Evolutionary conservation across 495 filamentous ascomycete genomes (phyloP), one percentile per base, ranked within the genome.

Genomic region (Bryoglossum gracile): DNA sequence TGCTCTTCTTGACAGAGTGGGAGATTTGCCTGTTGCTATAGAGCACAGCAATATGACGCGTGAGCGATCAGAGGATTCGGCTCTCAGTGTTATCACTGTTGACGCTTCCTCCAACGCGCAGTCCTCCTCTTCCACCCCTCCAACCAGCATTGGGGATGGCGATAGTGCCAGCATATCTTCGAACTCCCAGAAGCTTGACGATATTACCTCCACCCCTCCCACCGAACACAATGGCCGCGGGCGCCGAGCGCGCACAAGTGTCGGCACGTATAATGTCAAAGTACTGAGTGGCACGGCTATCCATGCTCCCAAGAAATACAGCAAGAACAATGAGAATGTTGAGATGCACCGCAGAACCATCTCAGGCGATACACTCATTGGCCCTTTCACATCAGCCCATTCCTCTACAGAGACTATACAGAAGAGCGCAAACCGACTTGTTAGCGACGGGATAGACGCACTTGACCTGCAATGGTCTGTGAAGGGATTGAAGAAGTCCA

Each of bases 241-340:
- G 42, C 68, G 71, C 48, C 66, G 76, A 37, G 61, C 66, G 18
- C 68, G 73, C 32, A 53, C 65, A 1, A 72, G 68, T 39, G 50
- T 71, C 8, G 68, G 68, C 3, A 68, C 76, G 18, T 81, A 80
- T 62, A 81, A 81, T 46, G 61, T 80, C 22, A 66, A 72, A 24
- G 65, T 73, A 34, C 60, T 81, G 6, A 66, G 61, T 22, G 72
- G 74, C 13, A 76, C 70, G 14, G 65, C 64, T 13, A 56, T 58
- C 28, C 68, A 73, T 46, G 68, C 51, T 57, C 51, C 63, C 63
- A 57, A 55, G 40, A 54, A 57, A 30, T 57, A 32, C 30, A 37
- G 51, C 30, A 60, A 56, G 38, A 34, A 60, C 22, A 33, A 28
- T 17, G 36, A 18, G 22, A 50, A 22, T 4, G 42, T 51, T 62